A percentile compares a stretch with the other conserved stretches of the same genome.
Evolutionary conservation across 768 basidiomycete genomes (phyloP).

Genomic region (Lanmaoa pseudosensibilis): DNA sequence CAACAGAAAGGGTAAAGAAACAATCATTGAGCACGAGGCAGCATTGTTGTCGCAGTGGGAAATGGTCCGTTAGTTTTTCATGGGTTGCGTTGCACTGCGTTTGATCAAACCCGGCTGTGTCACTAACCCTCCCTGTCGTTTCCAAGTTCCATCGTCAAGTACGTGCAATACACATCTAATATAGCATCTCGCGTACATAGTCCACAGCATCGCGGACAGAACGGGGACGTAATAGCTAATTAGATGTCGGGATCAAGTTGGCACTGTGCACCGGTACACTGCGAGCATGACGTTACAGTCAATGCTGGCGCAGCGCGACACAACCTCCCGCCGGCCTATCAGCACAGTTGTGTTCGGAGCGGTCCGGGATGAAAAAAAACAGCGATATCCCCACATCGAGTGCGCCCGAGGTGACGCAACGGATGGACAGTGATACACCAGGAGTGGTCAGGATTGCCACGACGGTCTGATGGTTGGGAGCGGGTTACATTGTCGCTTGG

Average conservation of each 20-base stretch:
- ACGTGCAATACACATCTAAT: no score
- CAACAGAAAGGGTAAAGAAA: neutral
- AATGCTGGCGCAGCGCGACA: neutral
- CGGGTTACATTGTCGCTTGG: neutral
- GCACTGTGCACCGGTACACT: neutral
- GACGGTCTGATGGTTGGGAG: no score
- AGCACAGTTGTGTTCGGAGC: neutral
- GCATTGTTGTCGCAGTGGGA: constrained; percentile 9
- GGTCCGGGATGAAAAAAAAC: neutral
- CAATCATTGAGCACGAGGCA: constrained; percentile 6
- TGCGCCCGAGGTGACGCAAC: neutral
- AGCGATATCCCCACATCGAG: neutral
- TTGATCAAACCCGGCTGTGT: constrained; percentile 15
- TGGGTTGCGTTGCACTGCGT: constrained; percentile 8
- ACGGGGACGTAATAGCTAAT: neutral
- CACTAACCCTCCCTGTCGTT: neutral
- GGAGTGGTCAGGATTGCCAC: no score
- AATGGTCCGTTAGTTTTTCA: neutral
- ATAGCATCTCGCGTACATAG: no score
- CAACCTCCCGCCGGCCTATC: neutral
- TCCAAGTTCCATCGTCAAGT: neutral
- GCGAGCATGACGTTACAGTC: neutral
- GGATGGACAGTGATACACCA: no score
- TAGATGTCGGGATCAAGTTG: neutral
- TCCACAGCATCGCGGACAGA: neutral